Base-by-base conservation (phyloP, 2,329 filamentous ascomycete genomes). In the Penicillium sp. region DNA sequence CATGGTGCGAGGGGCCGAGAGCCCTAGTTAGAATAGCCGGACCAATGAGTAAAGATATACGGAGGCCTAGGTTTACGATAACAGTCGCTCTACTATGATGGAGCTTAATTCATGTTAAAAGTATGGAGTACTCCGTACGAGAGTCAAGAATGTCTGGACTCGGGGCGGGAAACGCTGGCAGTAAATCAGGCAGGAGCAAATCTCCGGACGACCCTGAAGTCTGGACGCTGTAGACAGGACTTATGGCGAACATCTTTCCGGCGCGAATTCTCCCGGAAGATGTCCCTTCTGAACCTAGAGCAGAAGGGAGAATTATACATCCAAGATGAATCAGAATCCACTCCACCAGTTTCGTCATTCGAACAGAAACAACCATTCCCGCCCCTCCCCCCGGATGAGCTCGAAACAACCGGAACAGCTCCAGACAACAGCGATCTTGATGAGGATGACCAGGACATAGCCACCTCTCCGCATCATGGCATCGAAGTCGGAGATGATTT, bases 351-450 rank as follows among this genome's bases (percentile, higher is more conserved):
- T 2, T 54, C 67, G 9, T 50, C 60, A n/a, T 70, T 69, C 19
- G 73, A 75, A 31, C 63, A 69, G n/a, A 75, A 75, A 29, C 74
- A 75, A 61, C 74, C 74, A 4, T 76, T 76, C 54, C 74, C 74
- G 6, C 72, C 71, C 15, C 64, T 76, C 30, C 65, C 69, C 5
- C 56, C 69, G 3, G 70, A 74, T 58, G 70, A 71, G 26, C 60
- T 68, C n/a, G 66, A 66, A 41, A 57, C 56, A 30, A 38, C 53
- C 23, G 60, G 64, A 41, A 60, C 60, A 54, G 49, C 60, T 38
- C 64, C 56, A 23, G 57, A 65, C 41, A 57, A 61, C 38, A 53
- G 48, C 46, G 72, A 67, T 29, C 58, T 64, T 11, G 68, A 70
- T 19, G 71, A 74, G 30, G 71, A 72, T 35, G 74, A 73, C 17